Base-by-base conservation (phyloP, 805 yeast species). In the Kockiozyma suomiensis region DNA sequence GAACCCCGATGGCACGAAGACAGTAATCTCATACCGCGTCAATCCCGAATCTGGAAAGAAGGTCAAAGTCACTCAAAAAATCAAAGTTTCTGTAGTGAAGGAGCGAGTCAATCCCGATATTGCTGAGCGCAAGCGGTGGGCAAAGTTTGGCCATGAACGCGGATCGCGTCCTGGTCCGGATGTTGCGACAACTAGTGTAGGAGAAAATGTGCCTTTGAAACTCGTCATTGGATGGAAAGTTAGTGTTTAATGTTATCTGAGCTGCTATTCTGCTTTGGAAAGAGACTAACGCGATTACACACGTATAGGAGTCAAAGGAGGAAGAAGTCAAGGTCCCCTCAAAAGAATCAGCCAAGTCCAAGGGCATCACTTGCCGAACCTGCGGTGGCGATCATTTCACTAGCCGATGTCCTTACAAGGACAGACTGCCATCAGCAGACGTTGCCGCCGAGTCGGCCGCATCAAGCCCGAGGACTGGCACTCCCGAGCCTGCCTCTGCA, bases 381-480 rank as follows among this genome's bases (percentile, higher is more conserved):
- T 94, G 99, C 87, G 88, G 88, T 62, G 97, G 97, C 72, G 87
- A 85, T 68, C 99, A 94, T 81, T 89, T 86, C 82, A 88, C 97
- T 43, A 79, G 90, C 74, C 86, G 87, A 78, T 94, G 99, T 88
- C 99, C 99, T 65, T 90, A 84, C 83, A 92, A 88, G 79, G 96
- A 87, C 70, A 88, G 94, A 40, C 79, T 93, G 73, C 89, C 86
- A 37, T 79, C 81, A 28, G 80, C 78, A 38, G 75, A 78, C 35
- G 68, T 69, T 33, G 79, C 82, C 7, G 78, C 67, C 33, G 70
- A 65, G 32, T 64, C 63, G 19, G 66, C 71, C 33, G 50, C 57
- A 10, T 57, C 69, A 23, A 47, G 51, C 19, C 68, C 64, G 58
- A 47, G 59, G 17, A 35, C 59, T 5, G 68, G 66, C 54, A 66